Conservation (phyloP, 1,139 yeast species). For the Geotrichum citri-aurantii region DNA sequence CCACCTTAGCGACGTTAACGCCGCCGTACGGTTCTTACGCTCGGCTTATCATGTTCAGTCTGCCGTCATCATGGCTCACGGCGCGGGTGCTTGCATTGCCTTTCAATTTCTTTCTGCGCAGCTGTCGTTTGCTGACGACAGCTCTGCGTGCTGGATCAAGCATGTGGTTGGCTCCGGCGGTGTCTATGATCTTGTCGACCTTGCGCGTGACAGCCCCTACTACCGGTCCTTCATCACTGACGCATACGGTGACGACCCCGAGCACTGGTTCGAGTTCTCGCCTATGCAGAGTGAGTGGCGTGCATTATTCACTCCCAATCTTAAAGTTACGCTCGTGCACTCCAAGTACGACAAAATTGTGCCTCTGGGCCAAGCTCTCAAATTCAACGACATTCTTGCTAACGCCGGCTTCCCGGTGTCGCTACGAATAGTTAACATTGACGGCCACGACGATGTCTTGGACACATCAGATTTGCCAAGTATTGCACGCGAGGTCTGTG, state of each 20-base stretch:
- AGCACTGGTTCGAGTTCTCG: conserved; percentile 27
- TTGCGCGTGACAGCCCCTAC: conserved; percentile 43
- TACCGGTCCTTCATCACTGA: conserved; percentile 41
- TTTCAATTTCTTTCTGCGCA: conserved; percentile 40
- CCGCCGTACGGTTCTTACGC: conserved; percentile 38
- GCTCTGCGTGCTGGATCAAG: conserved; percentile 15
- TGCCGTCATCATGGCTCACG: conserved; percentile 56
- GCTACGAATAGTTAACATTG: conserved; percentile 18
- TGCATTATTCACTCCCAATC: conserved; percentile 16
- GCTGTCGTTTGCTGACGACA: conserved; percentile 30
- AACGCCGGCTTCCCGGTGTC: conserved; percentile 20
- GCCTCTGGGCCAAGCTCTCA: conserved; percentile 20
- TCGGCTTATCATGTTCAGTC: conserved; percentile 31
- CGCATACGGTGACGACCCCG: conserved; percentile 38
- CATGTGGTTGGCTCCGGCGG: conserved; percentile 43
- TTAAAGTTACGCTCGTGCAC: conserved; percentile 21
- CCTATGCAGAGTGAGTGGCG: conserved; percentile 23
- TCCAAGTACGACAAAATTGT: conserved; percentile 22
- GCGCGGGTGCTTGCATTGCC: conserved; percentile 68
- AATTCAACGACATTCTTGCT: conserved; percentile 19
- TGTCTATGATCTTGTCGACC: conserved; percentile 40
- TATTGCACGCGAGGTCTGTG: conserved; percentile 19
- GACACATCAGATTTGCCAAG: conserved; percentile 21
- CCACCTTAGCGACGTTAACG: conserved; percentile 52
- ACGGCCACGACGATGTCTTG: conserved; percentile 22